Evolutionary conservation across 495 filamentous ascomycete species (phyloP), one percentile per base, ranked within the genome.

Genomic region (Podospora tetraspora): DNA sequence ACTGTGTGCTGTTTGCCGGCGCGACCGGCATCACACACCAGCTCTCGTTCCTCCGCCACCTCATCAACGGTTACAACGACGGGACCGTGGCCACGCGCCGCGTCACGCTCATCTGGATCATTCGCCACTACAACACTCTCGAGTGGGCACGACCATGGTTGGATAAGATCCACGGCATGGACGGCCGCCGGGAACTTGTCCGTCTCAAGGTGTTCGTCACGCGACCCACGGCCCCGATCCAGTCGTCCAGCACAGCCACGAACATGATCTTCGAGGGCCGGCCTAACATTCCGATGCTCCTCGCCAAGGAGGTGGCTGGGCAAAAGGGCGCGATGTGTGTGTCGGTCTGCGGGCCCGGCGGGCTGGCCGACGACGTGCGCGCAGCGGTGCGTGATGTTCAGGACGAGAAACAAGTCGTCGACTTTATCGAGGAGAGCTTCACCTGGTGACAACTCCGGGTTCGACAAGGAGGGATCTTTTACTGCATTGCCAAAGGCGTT

Each of bases 101-200:
- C 43, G 79, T 97, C 56, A 89, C 87, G 1, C 87, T 99, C 30
- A 87, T 97, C 68, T 98, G 95, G 95, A 88, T 96, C 72, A 89
- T 97, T 67, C 92, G 93, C 68, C 91, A 93, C 57, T 88, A 88
- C 13, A 92, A 96, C 66, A 87, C 94, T 68, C 83, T 97, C 12
- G 92, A 96, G 78, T 99, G 95, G 95, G 92, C 93, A 71, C 85
- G 91, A 8, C 90, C 92, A 16, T 98, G 91, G 91, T 96, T 99
- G 91, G 93, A 93, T 67, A 83, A 84, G 69, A 90, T 98, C 64
- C 81, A 97, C 66, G 84, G 83, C 57, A 89, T 97, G 89, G 88
- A 91, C 10, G 82, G 86, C 59, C 88, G 93, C 3, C 83, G 90
- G 24, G 91, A 94, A 19, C 81, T 96, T 3, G 86, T 98, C 59